Evolutionary conservation across 2,329 filamentous ascomycete species (phyloP).

Genomic region (Botrytis hyacinthi): DNA sequence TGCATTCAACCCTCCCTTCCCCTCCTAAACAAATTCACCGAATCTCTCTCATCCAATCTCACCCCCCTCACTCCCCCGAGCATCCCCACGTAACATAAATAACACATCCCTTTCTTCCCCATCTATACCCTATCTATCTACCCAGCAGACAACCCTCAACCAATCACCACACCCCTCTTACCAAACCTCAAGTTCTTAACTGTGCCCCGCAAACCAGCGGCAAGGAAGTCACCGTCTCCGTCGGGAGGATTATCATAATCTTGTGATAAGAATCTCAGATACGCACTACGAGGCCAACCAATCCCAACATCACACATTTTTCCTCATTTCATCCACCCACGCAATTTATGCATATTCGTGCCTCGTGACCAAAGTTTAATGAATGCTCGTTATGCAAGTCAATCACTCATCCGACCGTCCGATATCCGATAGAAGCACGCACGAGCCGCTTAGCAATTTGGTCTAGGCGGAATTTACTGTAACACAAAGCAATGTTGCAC

Average conservation of each 20-base stretch:
- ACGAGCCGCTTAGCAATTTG: neutral
- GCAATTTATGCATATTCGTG: neutral
- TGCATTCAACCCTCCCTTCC: neutral
- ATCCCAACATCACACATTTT: neutral
- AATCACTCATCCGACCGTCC: neutral
- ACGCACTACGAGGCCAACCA: neutral
- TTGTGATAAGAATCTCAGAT: neutral
- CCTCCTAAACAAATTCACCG: neutral
- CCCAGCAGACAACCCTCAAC: neutral
- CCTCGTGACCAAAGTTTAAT: neutral
- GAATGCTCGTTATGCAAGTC: neutral
- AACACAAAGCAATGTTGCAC: neutral
- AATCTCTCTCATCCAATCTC: neutral
- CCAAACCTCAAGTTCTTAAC: neutral
- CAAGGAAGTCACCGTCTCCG: neutral
- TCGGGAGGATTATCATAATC: neutral
- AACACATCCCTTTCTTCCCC: neutral
- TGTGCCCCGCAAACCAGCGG: neutral
- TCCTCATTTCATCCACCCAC: neutral
- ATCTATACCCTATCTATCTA: neutral
- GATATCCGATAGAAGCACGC: neutral
- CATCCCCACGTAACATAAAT: neutral
- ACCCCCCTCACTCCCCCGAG: neutral
- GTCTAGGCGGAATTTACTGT: neutral
- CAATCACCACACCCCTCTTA: neutral